Base-by-base conservation (phyloP, 1,284 basidiomycete species). In the Fomitopsis pinicola region DNA sequence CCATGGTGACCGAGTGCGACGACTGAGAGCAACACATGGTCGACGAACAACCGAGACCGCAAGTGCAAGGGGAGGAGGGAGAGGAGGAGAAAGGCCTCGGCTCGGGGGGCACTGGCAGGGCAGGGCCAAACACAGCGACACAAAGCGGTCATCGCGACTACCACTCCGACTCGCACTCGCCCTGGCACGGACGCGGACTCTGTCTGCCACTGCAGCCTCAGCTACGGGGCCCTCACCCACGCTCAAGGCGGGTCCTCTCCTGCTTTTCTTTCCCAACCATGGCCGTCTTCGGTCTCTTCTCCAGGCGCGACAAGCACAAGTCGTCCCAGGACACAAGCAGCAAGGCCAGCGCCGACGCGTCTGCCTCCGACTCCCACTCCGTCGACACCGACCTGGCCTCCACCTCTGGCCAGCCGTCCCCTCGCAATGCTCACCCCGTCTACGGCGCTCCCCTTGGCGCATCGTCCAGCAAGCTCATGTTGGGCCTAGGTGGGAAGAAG, bases 391-490 rank as follows among this genome's bases (percentile, higher is more conserved):
- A 67, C 22, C 65, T 67, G 45, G 61, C 60, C 64, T 62, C 66
- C 61, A 65, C 70, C 53, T 65, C 69, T 26, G 65, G 65, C 55
- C 72, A 75, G 70, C 35, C 67, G 71, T 53, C 62, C 69, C 5
- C 68, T 68, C 12, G 69, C 62, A 30, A 61, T 65, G 19, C 58
- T 60, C 15, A 66, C 70, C 15, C 61, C 68, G 53, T 72, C 62
- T 73, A 74, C 64, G 64, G 63, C 17, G 65, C 62, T 28, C 67
- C 67, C 17, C 26, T 66, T 5, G 66, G 64, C 28, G 68, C 73
- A 2, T 75, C 75, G 7, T 72, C 74, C 12, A 73, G 73, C 61
- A 76, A 73, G 66, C 68, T 76, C 57, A 73, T 68, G 64, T 68
- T 76, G 10, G 74, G 72, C n/a, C 73, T 77, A 59, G 64, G 63